Percentiles rank a stretch among this genome's conserved stretches.
These are phyloP conservation scores for Podaxis sp. DNA, from an alignment of 768 basidiomycete species.

Conservation along the genomic window DNA sequence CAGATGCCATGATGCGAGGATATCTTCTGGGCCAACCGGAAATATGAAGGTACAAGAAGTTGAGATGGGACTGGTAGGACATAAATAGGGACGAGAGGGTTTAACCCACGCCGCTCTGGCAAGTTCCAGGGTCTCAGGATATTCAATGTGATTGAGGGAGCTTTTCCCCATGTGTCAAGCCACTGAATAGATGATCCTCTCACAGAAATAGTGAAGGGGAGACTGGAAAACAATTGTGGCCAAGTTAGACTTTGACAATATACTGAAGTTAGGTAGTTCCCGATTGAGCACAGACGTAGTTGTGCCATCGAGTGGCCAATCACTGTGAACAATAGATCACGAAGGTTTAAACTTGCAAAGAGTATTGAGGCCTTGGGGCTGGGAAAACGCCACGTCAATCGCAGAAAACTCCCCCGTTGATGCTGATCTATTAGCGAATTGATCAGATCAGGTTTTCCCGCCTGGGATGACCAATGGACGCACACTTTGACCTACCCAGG, in stretches of 20 bases:
- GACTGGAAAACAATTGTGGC: no score
- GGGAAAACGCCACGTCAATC: neutral
- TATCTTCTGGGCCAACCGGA: neutral
- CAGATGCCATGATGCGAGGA: neutral
- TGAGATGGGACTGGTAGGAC: neutral
- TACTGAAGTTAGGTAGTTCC: no score
- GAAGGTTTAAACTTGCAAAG: no score
- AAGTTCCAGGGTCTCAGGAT: neutral
- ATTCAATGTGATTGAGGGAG: neutral
- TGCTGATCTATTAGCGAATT: neutral
- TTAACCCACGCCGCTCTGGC: neutral
- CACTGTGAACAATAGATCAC: no score
- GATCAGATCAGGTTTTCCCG: neutral
- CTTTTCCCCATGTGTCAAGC: neutral
- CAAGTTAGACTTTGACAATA: no score
- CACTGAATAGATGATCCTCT: no score
- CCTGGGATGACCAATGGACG: neutral
- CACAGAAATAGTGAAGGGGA: no score
- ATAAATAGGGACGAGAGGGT: neutral
- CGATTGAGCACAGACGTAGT: no score
- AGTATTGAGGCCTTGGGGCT: neutral
- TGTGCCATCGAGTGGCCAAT: no score
- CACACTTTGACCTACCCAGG: neutral
- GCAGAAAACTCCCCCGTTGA: neutral
- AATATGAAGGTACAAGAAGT: neutral